A percentile compares a stretch with the other conserved stretches of the same genome.
phyloP scores from a whole-genome alignment of 2,329 filamentous ascomycete species.

The Chaetomiaceae sp. region DNA sequence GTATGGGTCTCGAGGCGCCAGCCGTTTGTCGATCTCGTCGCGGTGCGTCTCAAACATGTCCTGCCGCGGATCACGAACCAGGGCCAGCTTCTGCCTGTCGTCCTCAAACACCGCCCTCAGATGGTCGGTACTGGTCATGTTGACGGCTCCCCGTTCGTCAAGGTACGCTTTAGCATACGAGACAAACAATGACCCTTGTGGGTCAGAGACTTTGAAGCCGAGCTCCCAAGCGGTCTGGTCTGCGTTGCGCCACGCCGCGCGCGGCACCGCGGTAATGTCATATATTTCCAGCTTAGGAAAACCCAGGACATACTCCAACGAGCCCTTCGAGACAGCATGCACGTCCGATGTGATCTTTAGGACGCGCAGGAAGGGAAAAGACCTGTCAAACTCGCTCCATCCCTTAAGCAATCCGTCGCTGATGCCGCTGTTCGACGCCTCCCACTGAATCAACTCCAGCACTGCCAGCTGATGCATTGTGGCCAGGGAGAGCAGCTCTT shows the following conservation, averaged over 20 bases:
- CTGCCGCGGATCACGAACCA: background rate
- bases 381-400: conserved; percentile 35
- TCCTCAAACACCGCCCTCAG: conserved; percentile 1
- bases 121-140: background rate
- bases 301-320: conserved; percentile 35
- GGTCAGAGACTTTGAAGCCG: background rate
- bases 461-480: conserved; percentile 8
- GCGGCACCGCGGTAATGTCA: conserved; percentile 18
- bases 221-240: background rate
- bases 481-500: conserved; percentile 16
- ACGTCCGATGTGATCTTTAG: conserved; percentile 34
- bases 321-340: conserved; percentile 28
- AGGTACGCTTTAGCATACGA: conserved; percentile 6
- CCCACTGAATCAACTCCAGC: conserved; percentile 8
- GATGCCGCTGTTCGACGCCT: conserved; percentile 17
- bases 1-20: background rate
- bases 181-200: background rate
- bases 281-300: conserved; percentile 43
- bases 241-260: background rate
- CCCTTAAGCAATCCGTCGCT: conserved; percentile 41
- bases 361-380: conserved; percentile 43
- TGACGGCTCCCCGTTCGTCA: background rate
- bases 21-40: background rate
- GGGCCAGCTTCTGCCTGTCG: background rate
- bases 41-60: background rate